phyloP scores from a whole-genome alignment of 1,284 basidiomycete genomes.

The Cutaneotrichosporon cutaneum region DNA sequence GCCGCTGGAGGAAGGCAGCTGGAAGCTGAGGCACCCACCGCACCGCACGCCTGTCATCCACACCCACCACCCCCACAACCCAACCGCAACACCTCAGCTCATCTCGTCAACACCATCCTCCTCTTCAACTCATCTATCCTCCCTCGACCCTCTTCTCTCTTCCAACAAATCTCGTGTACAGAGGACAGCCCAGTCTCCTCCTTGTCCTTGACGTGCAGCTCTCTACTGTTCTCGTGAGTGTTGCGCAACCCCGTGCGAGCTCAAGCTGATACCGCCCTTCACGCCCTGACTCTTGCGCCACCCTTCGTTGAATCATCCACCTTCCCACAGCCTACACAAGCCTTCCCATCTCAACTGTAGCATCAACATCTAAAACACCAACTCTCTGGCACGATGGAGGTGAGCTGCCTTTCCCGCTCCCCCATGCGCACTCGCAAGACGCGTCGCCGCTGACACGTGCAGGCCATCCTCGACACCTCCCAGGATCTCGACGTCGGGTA shows the following conservation, averaged over 20 bases:
- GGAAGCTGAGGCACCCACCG: not conserved
- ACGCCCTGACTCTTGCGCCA: constrained; percentile 4
- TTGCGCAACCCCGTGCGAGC: not conserved
- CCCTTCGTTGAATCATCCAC: not conserved
- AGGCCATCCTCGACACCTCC: constrained; percentile 84
- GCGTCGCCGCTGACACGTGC: constrained; percentile 11
- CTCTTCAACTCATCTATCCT: not conserved
- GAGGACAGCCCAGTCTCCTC: not conserved
- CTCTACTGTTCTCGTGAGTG: not conserved
- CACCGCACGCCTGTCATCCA: not conserved
- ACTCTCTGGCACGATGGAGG: constrained; percentile 39
- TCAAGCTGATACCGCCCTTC: not conserved
- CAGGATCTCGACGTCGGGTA: constrained; percentile 73
- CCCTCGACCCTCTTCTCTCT: not conserved
- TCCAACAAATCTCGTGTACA: not conserved
- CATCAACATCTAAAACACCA: not conserved
- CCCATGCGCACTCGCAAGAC: not conserved
- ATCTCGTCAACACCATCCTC: not conserved
- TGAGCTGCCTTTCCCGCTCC: constrained; percentile 22
- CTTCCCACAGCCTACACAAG: not conserved
- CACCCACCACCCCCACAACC: not conserved
- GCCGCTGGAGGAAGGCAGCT: not conserved
- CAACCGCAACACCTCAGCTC: not conserved
- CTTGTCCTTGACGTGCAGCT: not conserved
- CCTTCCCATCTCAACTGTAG: constrained; percentile 5